These are phyloP conservation scores for Juglanconis sp. DNA, from an alignment of 2,329 filamentous ascomycete genomes.

Conservation along the genomic window DNA sequence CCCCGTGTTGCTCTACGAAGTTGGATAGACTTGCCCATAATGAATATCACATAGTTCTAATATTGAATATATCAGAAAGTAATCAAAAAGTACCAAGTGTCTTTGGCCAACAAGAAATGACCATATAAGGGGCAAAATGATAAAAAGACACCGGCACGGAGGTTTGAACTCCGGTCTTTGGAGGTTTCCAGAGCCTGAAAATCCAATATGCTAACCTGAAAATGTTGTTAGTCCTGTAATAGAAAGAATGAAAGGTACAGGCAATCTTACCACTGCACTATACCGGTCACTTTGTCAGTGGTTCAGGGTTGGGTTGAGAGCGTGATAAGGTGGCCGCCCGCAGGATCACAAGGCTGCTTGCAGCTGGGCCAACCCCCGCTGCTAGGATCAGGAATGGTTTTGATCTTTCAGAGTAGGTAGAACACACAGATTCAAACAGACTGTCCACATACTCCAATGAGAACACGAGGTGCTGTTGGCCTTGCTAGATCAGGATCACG, in stretches of 20 bases:
- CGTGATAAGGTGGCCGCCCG: background rate
- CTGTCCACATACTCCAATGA: too few relatives aligned
- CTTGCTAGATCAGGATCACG: too few relatives aligned
- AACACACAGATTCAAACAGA: background rate
- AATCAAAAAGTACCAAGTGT: too few relatives aligned
- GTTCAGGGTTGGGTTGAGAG: background rate
- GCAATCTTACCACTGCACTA: constrained; percentile 1
- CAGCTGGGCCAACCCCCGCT: background rate
- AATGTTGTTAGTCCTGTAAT: background rate
- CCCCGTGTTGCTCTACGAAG: too few relatives aligned
- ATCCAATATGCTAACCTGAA: constrained; percentile 6
- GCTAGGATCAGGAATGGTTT: background rate
- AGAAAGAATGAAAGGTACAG: background rate
- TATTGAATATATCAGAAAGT: too few relatives aligned
- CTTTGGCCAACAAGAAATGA: background rate
- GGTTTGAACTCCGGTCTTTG: constrained; percentile 7
- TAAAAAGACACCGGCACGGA: background rate
- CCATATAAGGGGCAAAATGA: background rate
- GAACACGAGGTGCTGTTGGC: too few relatives aligned
- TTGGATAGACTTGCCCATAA: too few relatives aligned
- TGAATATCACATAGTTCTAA: too few relatives aligned
- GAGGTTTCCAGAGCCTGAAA: constrained; percentile 1
- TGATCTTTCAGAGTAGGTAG: background rate
- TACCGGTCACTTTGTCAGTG: background rate
- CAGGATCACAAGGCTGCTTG: background rate